A percentile compares a stretch with the other conserved stretches of the same genome.
phyloP scores from a whole-genome alignment of 768 basidiomycete genomes.

The Krasilnikovozyma curviuscula region DNA sequence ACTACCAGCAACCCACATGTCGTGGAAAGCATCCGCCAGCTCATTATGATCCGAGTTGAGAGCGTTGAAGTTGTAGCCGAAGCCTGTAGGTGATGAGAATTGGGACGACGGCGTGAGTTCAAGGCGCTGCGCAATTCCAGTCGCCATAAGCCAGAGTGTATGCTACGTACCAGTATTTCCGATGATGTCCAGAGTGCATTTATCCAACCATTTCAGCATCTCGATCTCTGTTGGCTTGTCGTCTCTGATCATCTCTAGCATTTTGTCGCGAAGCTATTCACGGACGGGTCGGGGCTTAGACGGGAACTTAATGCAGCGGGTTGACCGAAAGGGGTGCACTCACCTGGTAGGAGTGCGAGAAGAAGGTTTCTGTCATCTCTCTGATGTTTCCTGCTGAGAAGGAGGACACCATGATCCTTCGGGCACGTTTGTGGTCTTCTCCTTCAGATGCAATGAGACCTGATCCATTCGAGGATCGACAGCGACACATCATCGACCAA shows the following conservation, averaged over 20 bases:
- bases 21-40: conserved; percentile 1
- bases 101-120: neutral
- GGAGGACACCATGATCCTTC: neutral
- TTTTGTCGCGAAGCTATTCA: neutral
- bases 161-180: conserved; percentile 3
- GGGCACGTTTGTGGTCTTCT: no score
- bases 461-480: neutral
- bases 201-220: conserved; percentile 36
- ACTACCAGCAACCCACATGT: neutral
- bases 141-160: no score
- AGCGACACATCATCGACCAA: neutral
- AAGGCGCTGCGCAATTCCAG: no score
- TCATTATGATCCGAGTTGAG: neutral
- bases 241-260: neutral
- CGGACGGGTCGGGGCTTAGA: neutral
- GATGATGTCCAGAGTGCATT: conserved; percentile 38
- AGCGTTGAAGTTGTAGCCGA: conserved; percentile 2
- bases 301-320: neutral
- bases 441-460: neutral
- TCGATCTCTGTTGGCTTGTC: conserved; percentile 18
- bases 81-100: neutral
- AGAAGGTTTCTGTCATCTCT: neutral
- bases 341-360: conserved; percentile 1
- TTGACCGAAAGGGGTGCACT: neutral
- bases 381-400: neutral